Evolutionary conservation across 2,329 filamentous ascomycete species (phyloP), one percentile per base, ranked within the genome.

Genomic region (Colletotrichum destructivum): DNA sequence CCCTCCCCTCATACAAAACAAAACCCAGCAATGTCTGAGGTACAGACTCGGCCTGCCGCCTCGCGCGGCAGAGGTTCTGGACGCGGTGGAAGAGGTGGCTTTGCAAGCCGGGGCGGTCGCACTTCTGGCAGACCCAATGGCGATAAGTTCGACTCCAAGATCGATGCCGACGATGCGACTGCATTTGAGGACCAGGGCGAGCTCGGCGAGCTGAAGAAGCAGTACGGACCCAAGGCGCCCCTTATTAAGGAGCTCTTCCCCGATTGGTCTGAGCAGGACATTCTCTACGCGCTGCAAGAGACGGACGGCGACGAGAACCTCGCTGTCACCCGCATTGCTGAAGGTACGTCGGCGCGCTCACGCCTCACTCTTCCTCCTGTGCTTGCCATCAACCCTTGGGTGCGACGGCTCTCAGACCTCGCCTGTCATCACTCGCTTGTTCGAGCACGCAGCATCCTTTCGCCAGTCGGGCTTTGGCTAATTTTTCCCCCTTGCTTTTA

Each of bases 261-360:
- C 72, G 93, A 95, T 83, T 98, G 96, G 96, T 96, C 95, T 77
- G 94, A 98, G 79, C 94, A 95, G 82, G 96, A 98, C 82, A 90
- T 98, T 75, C 91, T 98, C 75, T 96, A 96, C 82, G 95, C 95
- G 74, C 88, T 99, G 72, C 91, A 97, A 83, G 96, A 99, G 86
- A 93, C 92, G 68, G 89, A 94, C 78, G 94, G 93, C 78, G 93
- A 96, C 83, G 87, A 94, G 78, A 89, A 93, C 77, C 84, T 89
- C 77, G 90, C 93, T 75, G 93, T 94, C 80, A 91, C 93, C 78
- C 91, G 91, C 82, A 96, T 96, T 82, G 90, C 92, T 77, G 92
- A 95, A 83, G 93, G 93, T 95, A 87, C 73, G 81, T 81, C 62
- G 35, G 38, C 61, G 60, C 47, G 46, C 54, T 59, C 52, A 57